phyloP scores from a whole-genome alignment of 495 filamentous ascomycete species.

The Aspergillus campestris region DNA sequence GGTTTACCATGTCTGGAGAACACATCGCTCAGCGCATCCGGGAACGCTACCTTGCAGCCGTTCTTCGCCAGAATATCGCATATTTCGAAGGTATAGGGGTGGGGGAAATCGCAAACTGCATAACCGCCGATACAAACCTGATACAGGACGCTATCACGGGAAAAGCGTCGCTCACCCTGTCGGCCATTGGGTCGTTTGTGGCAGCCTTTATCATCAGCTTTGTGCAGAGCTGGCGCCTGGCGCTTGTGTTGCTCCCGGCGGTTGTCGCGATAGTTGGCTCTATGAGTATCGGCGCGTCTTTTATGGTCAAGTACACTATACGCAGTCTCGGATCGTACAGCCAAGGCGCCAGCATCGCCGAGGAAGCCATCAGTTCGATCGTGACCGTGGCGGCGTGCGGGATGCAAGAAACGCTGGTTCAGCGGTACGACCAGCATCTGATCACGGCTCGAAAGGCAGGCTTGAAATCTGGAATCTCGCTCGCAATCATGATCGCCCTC shows the following conservation, averaged over 20 bases:
- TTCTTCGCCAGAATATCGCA: slow-evolving; percentile 78
- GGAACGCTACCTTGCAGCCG: slow-evolving; percentile 67
- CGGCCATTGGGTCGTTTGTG: slow-evolving; percentile 64
- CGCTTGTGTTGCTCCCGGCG: slow-evolving; percentile 66
- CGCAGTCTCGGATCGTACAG: slow-evolving; percentile 53
- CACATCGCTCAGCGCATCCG: slow-evolving; percentile 75
- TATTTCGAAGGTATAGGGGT: slow-evolving; percentile 85
- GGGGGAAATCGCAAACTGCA: slow-evolving; percentile 82
- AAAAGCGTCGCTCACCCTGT: slow-evolving; percentile 66
- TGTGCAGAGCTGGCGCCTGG: slow-evolving; percentile 70
- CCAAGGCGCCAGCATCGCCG: slow-evolving; percentile 74
- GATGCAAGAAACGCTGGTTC: slow-evolving; percentile 78
- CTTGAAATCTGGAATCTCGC: slow-evolving; percentile 54
- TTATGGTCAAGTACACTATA: slow-evolving; percentile 65
- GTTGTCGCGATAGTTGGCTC: slow-evolving; percentile 59
- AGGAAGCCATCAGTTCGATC: slow-evolving; percentile 87
- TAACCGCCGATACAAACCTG: slow-evolving; percentile 78
- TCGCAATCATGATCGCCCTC: slow-evolving; percentile 64
- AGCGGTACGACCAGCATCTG: slow-evolving; percentile 69
- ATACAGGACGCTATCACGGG: slow-evolving; percentile 81
- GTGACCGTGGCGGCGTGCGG: slow-evolving; percentile 84
- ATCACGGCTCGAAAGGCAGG: slow-evolving; percentile 62
- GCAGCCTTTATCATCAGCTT: slow-evolving; percentile 79
- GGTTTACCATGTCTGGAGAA: slow-evolving; percentile 87
- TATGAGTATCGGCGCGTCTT: slow-evolving; percentile 59